Base-by-base conservation (phyloP, 1,139 yeast species). In the Magnusiomyces suaveolens region DNA sequence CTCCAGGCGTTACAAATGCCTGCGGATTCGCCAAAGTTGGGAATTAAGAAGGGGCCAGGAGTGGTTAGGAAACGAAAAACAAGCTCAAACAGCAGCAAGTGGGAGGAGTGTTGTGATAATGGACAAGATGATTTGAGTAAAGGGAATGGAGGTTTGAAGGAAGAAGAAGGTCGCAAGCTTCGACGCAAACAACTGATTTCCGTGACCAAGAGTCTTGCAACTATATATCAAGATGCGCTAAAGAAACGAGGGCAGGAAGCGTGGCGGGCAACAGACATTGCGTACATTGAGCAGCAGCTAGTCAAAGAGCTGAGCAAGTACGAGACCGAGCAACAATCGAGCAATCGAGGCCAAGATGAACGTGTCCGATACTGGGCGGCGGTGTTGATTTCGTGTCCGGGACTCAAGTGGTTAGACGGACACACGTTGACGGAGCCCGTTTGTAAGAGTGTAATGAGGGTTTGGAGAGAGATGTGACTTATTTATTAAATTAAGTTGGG, bases 341-440 rank as follows among this genome's bases (percentile, higher is more conserved):
- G 41, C 16, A 6, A 36, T 10, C 18, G 18, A 16, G 8, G 16
- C 18, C 21, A 26, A 8, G 48, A 46, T 2, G 24, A 18, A 2
- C 36, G 48, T 2, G 20, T 46, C 16, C 48, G 20, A 6, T 46
- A 46, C 16, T 46, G 48, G 48, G 48, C 48, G 16, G 38, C 23
- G 14, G 48, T 29, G 3, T 38, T 46, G 2, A 32, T 46, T 16
- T 26, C 21, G 16, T 26, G 48, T 29, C 48, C 48, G 10, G 14
- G 38, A 2, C 20, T 46, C 23, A 46, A 46, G 16, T 46, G 48
- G 48, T 24, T 46, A 14, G 48, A 46, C 24, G 48, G 48, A 26
- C 38, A 46, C 38, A 18, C 48, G 16, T 18, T 46, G 48, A 46
- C 48, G 4, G 23, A 18, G 6, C 38, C 16, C 6, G 38, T 46